Base-by-base conservation (phyloP, 495 filamentous ascomycete species). In the Trypethelium eluteriae region DNA sequence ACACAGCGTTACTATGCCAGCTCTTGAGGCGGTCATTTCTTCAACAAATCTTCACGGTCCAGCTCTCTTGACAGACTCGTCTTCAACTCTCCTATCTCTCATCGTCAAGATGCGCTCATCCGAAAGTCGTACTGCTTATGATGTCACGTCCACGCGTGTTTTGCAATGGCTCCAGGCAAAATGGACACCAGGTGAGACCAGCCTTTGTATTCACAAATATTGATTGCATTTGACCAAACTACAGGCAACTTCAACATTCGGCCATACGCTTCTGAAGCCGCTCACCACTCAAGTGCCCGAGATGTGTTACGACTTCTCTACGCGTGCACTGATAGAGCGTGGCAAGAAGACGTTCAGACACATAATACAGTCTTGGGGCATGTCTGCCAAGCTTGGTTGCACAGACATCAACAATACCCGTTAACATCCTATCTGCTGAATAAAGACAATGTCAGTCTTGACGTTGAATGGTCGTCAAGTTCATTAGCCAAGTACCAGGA, bases 31-130 rank as follows among this genome's bases (percentile, higher is more conserved):
- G 44, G 89, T 94, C 71, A 79, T 94, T 44, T 81, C 83, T 7
- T 87, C 88, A 16, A 84, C 88, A 62, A 91, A 92, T 67, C 79
- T 94, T 56, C 92, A 87, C 73, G 92, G 92, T 0, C 95, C 93
- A 2, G 87, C 87, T 32, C 72, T 86, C 32, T 79, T 96, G n/a
- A 85, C 87, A 5, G 94, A 97, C 72, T 84, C 90, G 38, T 86
- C 89, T 38, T 76, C 93, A n/a, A 81, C 80, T 2, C 73, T 96
- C 39, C 93, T 92, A 89, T 78, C 82, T 7, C 83, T 81, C 50
- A 67, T 92, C 66, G 78, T 84, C 61, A 84, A 82, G 70, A 79
- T 82, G 65, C 84, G 79, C 68, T 84, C 83, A 64, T 75, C 79
- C 66, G 83, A 88, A 63, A 85, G 87, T 47, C 86, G 90, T 5